These are phyloP conservation scores for Penicillium rolfsii DNA, from an alignment of 2,329 filamentous ascomycete genomes.

Conservation along the genomic window DNA sequence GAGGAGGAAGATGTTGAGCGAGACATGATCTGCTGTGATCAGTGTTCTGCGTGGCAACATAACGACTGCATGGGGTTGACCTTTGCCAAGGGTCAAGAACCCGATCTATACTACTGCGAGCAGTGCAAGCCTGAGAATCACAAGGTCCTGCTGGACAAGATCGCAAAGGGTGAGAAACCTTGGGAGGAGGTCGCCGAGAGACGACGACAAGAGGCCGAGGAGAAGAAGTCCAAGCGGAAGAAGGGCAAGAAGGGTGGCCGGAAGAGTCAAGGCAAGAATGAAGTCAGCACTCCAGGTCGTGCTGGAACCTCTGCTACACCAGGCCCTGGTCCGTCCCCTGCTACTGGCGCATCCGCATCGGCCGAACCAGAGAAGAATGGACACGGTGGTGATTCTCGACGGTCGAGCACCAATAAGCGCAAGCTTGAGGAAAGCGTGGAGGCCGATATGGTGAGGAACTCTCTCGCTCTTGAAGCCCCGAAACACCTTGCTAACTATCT, in stretches of 20 bases:
- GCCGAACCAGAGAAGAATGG: constrained; percentile 36
- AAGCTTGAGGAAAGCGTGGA: constrained; percentile 49
- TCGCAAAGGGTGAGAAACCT: constrained; percentile 78
- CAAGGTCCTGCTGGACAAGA: constrained; percentile 74
- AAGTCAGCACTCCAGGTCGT: constrained; percentile 46
- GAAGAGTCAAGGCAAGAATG: constrained; percentile 59
- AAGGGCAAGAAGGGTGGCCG: constrained; percentile 61
- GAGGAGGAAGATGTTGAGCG: constrained; percentile 84
- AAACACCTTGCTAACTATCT: constrained; percentile 30
- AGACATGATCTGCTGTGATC: constrained; percentile 95
- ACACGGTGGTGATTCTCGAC: constrained; percentile 26
- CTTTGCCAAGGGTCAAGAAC: constrained; percentile 73
- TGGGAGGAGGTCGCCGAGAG: constrained; percentile 74
- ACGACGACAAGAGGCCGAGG: constrained; percentile 64
- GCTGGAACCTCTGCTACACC: constrained; percentile 35
- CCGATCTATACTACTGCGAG: constrained; percentile 90
- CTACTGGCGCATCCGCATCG: constrained; percentile 30
- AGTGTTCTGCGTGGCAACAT: constrained; percentile 93
- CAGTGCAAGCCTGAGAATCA: constrained; percentile 84
- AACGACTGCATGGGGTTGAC: constrained; percentile 92
- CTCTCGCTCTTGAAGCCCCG: neutral
- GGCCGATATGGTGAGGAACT: constrained; percentile 37
- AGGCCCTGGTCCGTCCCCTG: constrained; percentile 29
- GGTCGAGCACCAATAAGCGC: constrained; percentile 46
- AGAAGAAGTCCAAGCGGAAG: constrained; percentile 61